A percentile compares a stretch with the other conserved stretches of the same genome.
These are phyloP conservation scores for Stentor roeselii DNA, from an alignment of 73 alveolate genomes.

Conservation along the genomic window DNA sequence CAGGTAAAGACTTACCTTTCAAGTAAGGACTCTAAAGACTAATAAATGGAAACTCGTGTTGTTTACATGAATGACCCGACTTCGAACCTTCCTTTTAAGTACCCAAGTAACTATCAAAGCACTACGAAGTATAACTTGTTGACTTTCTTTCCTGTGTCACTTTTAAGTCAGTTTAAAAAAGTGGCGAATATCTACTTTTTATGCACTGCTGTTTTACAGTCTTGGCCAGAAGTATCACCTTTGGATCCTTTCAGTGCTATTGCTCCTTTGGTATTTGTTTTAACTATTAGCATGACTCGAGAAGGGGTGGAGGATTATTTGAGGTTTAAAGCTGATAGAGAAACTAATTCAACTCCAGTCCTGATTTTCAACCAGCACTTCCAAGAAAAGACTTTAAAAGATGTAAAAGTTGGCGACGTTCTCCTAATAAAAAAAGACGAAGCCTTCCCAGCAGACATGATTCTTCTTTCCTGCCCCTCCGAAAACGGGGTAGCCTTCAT, in stretches of 20 bases:
- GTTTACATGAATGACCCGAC: not conserved
- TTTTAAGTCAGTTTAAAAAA: constrained; percentile 61
- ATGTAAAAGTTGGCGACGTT: constrained; percentile 54
- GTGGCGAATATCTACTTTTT: constrained; percentile 79
- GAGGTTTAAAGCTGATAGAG: constrained; percentile 54
- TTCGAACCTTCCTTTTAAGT: no score
- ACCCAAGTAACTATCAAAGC: constrained; percentile 49
- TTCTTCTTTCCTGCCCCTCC: constrained; percentile 72
- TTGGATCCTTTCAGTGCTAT: constrained; percentile 56
- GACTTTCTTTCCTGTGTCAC: constrained; percentile 14
- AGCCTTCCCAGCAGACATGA: constrained; percentile 92
- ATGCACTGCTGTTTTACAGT: constrained; percentile 59
- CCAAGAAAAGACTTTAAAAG: constrained; percentile 34
- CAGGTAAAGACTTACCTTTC: not conserved
- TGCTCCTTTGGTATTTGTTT: constrained; percentile 58
- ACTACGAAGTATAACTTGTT: constrained; percentile 20
- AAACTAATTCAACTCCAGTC: constrained; percentile 33
- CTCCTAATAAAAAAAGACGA: constrained; percentile 49
- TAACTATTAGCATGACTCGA: constrained; percentile 71
- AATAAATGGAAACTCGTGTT: not conserved
- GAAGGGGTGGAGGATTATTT: constrained; percentile 90
- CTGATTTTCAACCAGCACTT: constrained; percentile 34
- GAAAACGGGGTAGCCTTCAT: constrained; percentile 88
- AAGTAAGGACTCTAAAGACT: not conserved
- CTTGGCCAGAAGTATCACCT: constrained; percentile 70